Evolutionary conservation across 257 asterid genomes (phyloP), one percentile per base, ranked within the genome.

Genomic region (Buddleja alternifolia): DNA sequence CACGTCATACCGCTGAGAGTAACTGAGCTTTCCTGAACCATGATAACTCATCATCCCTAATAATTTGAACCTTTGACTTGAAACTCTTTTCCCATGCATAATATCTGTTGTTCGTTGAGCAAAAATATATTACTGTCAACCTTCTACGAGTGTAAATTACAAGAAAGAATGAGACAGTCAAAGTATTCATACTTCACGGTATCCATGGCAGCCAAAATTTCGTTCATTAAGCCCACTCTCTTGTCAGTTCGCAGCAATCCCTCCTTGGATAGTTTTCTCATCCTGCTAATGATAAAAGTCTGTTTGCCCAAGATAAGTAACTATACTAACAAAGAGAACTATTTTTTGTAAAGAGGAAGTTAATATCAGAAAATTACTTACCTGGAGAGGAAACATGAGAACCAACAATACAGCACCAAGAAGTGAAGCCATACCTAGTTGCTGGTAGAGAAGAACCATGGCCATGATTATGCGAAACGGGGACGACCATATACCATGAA

Each of bases 21-120:
- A 91, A 54, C 41, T 83, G 93, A 19, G 96, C 95, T 71, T 83
- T 85, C 79, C 85, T 79, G 78, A 91, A 82, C 96, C 97, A 91
- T 7, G 81, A 71, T 23, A 91, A 75, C 73, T 91, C 97, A 67
- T 87, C 93, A 73, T 82, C 82, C 75, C 97, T 77, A 69, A 85
- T 57, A 40, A 76, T 60, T 66, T 89, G 92, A 67, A 91, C 71
- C 76, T 89, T 89, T 8, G 88, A 81, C 71, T 76, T 87, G 79
- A 91, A 91, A 69, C 97, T 91, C 62, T 77, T 74, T 73, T 91
- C 97, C 97, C 97, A 91, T 48, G 96, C 93, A 70, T 91, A 91
- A 70, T 78, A 91, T 76, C 96, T 91, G 80, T 36, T 24, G 36
- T 69, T 56, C 41, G 46, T 75, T 55, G 40, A 40, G 66, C 40